Evolutionary conservation across 1,284 basidiomycete genomes (phyloP), one percentile per base, ranked within the genome.

Genomic region (Sporisorium exsertum): DNA sequence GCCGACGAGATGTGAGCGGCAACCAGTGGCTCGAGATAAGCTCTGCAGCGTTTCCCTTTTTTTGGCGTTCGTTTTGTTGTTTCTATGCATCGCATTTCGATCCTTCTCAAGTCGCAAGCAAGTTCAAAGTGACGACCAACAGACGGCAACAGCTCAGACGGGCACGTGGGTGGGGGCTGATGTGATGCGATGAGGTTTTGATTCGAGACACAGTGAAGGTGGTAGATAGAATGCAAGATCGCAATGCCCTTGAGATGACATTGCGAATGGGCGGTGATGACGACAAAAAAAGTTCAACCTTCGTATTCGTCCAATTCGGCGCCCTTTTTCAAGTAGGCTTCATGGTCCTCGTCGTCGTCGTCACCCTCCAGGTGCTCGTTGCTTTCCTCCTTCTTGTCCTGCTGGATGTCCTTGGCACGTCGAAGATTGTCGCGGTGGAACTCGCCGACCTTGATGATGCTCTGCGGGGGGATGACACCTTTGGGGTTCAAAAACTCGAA

Each of bases 351-450:
- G 40, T 78, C 86, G 73, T 83, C 86, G 18, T 75, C 67, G 10
- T 67, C 77, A 18, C 49, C 55, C 78, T 80, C 68, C 8, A 55
- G 87, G 10, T 45, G 20, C 20, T 22, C 20, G 20, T 16, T 29
- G n/a, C 13, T n/a, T 5, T n/a, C 33, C 83, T 81, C 63, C 64
- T 58, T 64, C 81, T 40, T 40, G 3, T 16, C 43, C 88, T 83
- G 24, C 22, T 35, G 20, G 18, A 20, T 22, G 33, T 40, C 26
- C 10, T 27, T 37, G 1, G 27, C 42, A 1, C 37, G 16, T 35
- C 91, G 92, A 27, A 87, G 90, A 81, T 91, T 91, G 77, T 87
- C 89, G 84, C 93, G 91, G 0, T 90, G 89, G 76, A 90, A 89
- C 15, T 81, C 80, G 52, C 88, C 87, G 58, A 92, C 87, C 65